Evolutionary conservation across 345 rosid genomes (phyloP), one percentile per base, ranked within the genome.

Genomic region (Populus tremula): DNA sequence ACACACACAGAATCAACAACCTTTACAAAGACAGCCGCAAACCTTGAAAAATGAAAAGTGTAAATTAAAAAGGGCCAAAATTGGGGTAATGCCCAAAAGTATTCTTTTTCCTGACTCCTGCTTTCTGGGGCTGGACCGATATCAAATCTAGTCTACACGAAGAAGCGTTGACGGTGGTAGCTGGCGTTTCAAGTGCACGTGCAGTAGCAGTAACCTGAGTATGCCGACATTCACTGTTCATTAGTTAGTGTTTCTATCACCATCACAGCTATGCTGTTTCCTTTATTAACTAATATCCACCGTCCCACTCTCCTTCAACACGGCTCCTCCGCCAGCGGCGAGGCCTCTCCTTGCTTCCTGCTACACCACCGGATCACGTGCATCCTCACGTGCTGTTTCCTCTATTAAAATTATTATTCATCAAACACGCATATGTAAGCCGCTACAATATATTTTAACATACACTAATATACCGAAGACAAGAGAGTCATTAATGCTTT

Each of bases 311-410:
- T 53, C 0, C 61, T 53, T 8, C 23, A 20, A 6, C 45, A 41
- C 77, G 87, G 69, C 65, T 76, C 84, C 82, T 6, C 69, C 74
- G 86, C 71, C 73, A 69, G 16, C 71, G 82, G 53, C 71, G 71
- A 70, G 31, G 77, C 81, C 76, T 65, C 70, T 23, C 61, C 78
- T 36, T 21, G 54, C 61, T 33, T 63, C 78, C 39, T 62, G 45
- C 45, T 9, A 8, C 12, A 18, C 54, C 59, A 14, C 16, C 5
- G 39, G 45, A 17, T 68, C 86, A 81, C 77, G 84, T 78, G 82
- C 77, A 43, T 64, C 49, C 71, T 75, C 71, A 49, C 27, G 47
- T n/a, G 25, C 29, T n/a, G 17, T 1, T 8, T n/a, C 11, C 2
- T 2, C 2, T 33, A 33, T 33, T 4, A 20, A 20, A 16, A 41